Percentiles rank a stretch among this genome's conserved stretches.
Conservation (phyloP, 257 asterid genomes). For the Fraxinus americana region DNA sequence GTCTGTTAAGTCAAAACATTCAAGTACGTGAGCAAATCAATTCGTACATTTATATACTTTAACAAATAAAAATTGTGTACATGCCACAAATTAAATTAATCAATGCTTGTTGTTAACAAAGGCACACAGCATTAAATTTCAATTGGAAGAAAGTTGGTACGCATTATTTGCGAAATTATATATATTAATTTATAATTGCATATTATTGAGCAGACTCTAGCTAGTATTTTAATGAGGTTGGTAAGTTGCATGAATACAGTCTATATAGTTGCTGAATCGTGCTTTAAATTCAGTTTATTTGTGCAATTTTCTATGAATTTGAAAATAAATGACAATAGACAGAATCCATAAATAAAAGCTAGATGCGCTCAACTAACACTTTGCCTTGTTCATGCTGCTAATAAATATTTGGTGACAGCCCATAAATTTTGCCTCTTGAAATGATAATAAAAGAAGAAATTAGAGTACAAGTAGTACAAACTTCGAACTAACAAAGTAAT, state of each 20-base stretch:
- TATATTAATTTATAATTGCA: neutral
- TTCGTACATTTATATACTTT: neutral
- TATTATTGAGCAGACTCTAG: neutral
- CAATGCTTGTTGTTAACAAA: neutral
- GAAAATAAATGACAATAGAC: neutral
- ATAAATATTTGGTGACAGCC: neutral
- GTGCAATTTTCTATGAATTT: neutral
- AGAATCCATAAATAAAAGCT: slow-evolving; percentile 9
- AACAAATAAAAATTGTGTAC: neutral
- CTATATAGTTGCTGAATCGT: neutral
- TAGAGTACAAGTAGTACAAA: neutral
- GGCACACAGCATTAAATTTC: neutral
- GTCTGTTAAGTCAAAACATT: slow-evolving; percentile 35
- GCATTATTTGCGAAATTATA: neutral
- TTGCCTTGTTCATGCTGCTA: neutral
- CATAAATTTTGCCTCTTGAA: neutral
- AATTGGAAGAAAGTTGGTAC: slow-evolving; percentile 7
- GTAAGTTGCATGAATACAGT: slow-evolving; percentile 16
- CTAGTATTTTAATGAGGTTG: slow-evolving; percentile 10
- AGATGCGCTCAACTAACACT: slow-evolving; percentile 4
- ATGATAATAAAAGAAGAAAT: neutral
- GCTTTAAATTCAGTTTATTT: neutral
- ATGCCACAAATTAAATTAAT: neutral
- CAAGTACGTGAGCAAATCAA: neutral
- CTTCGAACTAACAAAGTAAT: neutral